Base-by-base conservation (phyloP, 345 rosid species). In the Turritis glabra region DNA sequence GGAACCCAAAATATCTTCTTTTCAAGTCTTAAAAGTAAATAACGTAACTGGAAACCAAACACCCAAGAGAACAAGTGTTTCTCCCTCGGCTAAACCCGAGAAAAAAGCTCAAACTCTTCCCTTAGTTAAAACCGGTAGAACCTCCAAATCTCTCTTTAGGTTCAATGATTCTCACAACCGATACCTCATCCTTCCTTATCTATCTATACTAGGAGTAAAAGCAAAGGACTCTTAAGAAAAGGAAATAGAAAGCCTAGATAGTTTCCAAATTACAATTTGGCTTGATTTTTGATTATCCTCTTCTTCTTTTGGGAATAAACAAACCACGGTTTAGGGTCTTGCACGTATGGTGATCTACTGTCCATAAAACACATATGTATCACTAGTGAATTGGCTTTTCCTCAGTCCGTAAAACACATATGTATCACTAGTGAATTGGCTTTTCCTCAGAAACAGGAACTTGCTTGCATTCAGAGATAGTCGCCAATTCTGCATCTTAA, bases 201-300 rank as follows among this genome's bases (percentile, higher is more conserved):
- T n/a, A n/a, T 58, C 26, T 35, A 58, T 58, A 19, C 21, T 62
- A 40, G 66, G 51, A 23, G 14, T n/a, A 40, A 25, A 41, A 3
- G 33, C 38, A 29, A 29, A 55, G 11, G 7, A 29, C 7, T 55
- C 38, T n/a, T 29, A 8, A 4, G 38, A 29, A 55, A 18, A 29
- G 22, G 35, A 61, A 51, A 18, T 40, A 71, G 27, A 60, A 72
- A 64, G 64, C 78, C 32, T 47, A 48, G 59, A 56, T 37, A 66
- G 53, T 53, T 66, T 37, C 58, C 43, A 55, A 62, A 65, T 56
- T 51, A 56, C 59, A 64, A 32, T 46, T 40, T 38, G 22, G 43
- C 47, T 64, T 64, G 56, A 43, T 64, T 65, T 65, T n/a, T 43
- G 65, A 57, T 53, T 44, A 41, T 41, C 15, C 13, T 50, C 43